Evolutionary conservation across 768 basidiomycete species (phyloP).

Genomic region (Rhodotorula diobovata): DNA sequence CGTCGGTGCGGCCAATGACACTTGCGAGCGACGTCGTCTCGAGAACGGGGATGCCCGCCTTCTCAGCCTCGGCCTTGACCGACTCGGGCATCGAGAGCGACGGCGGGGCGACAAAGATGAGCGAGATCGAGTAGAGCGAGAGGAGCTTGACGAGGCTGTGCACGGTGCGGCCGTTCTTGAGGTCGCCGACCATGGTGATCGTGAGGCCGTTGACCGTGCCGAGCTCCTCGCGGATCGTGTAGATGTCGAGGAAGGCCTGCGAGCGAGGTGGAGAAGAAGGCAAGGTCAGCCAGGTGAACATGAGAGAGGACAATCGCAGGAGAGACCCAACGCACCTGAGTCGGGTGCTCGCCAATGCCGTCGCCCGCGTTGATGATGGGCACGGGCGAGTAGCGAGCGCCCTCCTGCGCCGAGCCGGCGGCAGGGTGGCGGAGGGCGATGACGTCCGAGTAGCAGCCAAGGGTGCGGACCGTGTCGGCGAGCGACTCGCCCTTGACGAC

Average conservation of each 20-base stretch:
- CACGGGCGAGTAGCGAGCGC: conserved; percentile 93
- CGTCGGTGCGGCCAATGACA: conserved; percentile 85
- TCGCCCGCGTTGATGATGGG: conserved; percentile 97
- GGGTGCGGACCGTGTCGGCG: conserved; percentile 85
- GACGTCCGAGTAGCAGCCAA: conserved; percentile 91
- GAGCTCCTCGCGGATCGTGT: conserved; percentile 93
- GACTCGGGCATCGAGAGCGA: conserved; percentile 81
- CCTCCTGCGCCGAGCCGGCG: conserved; percentile 84
- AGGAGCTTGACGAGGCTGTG: conserved; percentile 91
- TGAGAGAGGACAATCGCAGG: conserved; percentile 5
- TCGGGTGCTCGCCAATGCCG: conserved; percentile 94
- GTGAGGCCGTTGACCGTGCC: conserved; percentile 96
- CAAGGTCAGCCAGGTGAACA: conserved; percentile 5
- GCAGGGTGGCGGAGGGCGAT: conserved; percentile 92
- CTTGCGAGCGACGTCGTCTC: conserved; percentile 87
- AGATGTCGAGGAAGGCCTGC: conserved; percentile 53
- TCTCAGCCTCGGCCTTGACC: conserved; percentile 76
- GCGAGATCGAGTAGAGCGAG: conserved; percentile 81
- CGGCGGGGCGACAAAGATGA: conserved; percentile 91
- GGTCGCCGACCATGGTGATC: conserved; percentile 74
- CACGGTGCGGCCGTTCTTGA: conserved; percentile 96
- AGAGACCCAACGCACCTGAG: conserved; percentile 59
- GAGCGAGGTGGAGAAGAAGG: not conserved
- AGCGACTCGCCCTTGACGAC: conserved; percentile 90
- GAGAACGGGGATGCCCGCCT: conserved; percentile 70